Evolutionary conservation across 352 stramenopile genomes (phyloP).

Genomic region (Peronospora destructor): DNA sequence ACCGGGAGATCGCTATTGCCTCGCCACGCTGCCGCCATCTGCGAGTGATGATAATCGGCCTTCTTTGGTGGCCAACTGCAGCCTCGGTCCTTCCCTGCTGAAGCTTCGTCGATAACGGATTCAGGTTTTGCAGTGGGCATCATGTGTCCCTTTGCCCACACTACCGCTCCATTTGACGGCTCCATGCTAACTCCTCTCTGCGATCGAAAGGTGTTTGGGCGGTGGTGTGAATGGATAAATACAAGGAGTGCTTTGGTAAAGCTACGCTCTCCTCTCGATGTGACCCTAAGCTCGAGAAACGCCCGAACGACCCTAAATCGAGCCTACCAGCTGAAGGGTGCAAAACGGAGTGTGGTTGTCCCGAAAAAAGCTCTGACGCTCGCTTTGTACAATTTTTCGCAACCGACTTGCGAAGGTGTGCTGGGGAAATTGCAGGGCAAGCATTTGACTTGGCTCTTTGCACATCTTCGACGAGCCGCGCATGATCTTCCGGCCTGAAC

Average conservation of each 20-base stretch:
- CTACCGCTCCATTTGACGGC: constrained; percentile 11
- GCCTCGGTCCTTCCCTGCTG: constrained; percentile 14
- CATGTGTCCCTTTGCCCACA: constrained; percentile 10
- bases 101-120: constrained; percentile 11
- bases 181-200: constrained; percentile 30
- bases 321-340: no score
- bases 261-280: neutral
- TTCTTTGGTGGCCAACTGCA: constrained; percentile 26
- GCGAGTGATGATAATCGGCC: constrained; percentile 11
- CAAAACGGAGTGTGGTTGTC: neutral
- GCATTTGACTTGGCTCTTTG: constrained; percentile 7
- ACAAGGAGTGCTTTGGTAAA: constrained; percentile 9
- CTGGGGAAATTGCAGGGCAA: neutral
- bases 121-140: constrained; percentile 22
- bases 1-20: constrained; percentile 6
- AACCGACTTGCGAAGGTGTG: neutral
- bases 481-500: neutral
- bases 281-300: constrained; percentile 24
- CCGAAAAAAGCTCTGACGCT: constrained; percentile 19
- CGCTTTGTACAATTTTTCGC: constrained; percentile 14
- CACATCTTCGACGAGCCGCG: constrained; percentile 4
- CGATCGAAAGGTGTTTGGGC: constrained; percentile 27
- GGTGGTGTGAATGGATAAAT: constrained; percentile 26
- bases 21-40: constrained; percentile 27
- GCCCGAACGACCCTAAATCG: neutral